Evolutionary conservation across 805 yeast genomes (phyloP), one percentile per base, ranked within the genome.

Genomic region (Schwanniomyces occidentalis): DNA sequence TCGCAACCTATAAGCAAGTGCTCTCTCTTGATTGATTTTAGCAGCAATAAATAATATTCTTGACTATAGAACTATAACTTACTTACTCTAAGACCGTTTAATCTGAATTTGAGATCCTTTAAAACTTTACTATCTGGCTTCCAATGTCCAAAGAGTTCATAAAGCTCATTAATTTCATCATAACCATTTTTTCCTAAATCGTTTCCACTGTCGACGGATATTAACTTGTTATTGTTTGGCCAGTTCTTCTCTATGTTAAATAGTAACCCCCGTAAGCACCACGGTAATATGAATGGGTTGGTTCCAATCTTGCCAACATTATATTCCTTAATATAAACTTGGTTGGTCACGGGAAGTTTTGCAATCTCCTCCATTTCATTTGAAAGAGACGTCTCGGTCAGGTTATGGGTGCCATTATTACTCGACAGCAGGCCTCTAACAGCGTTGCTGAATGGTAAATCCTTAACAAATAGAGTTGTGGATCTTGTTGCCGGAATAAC

Each of bases 211-310:
- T 47, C 50, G 47, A 54, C 53, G 45, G 60, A 28, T 34, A 52
- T 34, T 44, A 49, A 54, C 27, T 59, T 60, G 35, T 66, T 64
- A 8, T 80, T 80, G 31, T 57, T 58, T 14, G 75, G 67, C 60
- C 71, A 62, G 42, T 67, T 73, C 42, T 57, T 69, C 38, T 71
- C 74, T 0, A 82, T 73, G 45, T 67, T 95, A 44, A 77, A 80
- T 19, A 89, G 60, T 27, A 91, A 63, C 0, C 96, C 96, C 27
- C 96, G 65, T 63, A 89, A 76, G 49, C 95, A 85, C 96, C 97
- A 91, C 1, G 98, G 98, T 24, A 91, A 63, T 39, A 84, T 79
- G 51, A 76, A 91, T 0, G 96, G 96, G 57, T 91, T 90, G 17
- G 76, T 65, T 2, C 87, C 88, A 13, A 83, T 60, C 42, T 76